Percentiles rank a stretch among this genome's conserved stretches.
Evolutionary conservation across 345 rosid species (phyloP).

Genomic region (Excoecaria agallocha): DNA sequence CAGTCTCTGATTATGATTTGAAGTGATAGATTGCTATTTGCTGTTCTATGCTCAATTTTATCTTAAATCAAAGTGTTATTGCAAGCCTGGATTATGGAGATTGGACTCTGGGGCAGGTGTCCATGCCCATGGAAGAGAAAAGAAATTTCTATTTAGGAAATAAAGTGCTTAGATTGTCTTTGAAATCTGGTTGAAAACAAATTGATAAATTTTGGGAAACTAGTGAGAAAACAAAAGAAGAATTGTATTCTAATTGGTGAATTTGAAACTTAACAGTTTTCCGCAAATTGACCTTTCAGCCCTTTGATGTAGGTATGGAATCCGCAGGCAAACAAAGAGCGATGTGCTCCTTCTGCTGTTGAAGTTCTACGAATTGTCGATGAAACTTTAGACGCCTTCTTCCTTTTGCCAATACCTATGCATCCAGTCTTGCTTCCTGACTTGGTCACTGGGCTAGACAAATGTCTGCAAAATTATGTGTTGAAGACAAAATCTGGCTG

Average conservation of each 20-base stretch:
- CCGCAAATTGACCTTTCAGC: neutral
- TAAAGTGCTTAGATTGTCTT: neutral
- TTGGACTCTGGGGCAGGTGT: neutral
- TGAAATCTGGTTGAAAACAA: neutral
- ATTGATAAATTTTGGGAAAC: neutral
- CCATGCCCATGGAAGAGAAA: neutral
- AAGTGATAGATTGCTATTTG: neutral
- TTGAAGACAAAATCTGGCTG: conserved; percentile 90
- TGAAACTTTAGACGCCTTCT: conserved; percentile 85
- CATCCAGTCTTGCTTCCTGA: conserved; percentile 83
- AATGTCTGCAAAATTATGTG: conserved; percentile 39
- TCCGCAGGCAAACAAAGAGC: conserved; percentile 61
- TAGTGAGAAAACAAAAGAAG: neutral
- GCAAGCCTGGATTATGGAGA: neutral
- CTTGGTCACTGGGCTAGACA: conserved; percentile 79
- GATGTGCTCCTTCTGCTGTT: conserved; percentile 73
- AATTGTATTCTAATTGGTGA: neutral
- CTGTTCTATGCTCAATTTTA: neutral
- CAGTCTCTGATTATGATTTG: neutral
- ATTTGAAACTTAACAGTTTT: neutral
- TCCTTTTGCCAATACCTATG: conserved; percentile 91
- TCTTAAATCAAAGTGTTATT: neutral
- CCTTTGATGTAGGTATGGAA: conserved; percentile 59
- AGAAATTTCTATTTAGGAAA: neutral
- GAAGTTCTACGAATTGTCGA: conserved; percentile 76